Base-by-base conservation (phyloP, 495 filamentous ascomycete genomes). In the Paragyromitra xinjiangensis region DNA sequence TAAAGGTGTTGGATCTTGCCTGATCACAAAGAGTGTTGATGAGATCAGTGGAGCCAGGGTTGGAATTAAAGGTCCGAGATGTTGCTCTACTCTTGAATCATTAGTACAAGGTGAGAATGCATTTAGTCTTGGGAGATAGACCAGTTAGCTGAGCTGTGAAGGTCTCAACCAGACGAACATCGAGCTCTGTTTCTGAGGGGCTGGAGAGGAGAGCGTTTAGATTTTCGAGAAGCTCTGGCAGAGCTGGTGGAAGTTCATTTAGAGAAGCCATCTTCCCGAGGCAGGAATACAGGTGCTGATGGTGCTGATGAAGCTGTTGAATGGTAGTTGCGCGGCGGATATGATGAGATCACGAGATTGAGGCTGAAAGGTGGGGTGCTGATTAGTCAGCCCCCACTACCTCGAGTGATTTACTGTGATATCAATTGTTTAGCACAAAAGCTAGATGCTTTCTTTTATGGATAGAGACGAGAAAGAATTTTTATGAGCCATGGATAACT, bases 111-210 rank as follows among this genome's bases (percentile, higher is more conserved):
- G 45, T 26, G 22, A 22, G 58, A 42, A 56, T 61, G 48, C 39
- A 24, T 34, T 22, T 11, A n/a, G 26, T 29, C 5, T 5, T 16
- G 29, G 12, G 37, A 55, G 58, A 68, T 65, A 19, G 39, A 81
- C 79, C 73, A 34, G 69, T 59, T 5, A 81, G 73, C 24, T 81
- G 67, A 22, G 64, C 73, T 0, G 79, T 74, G 63, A 78, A 81
- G 37, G 80, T 74, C 34, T 81, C 79, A 5, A 81, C 68, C 11
- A 81, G 69, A 22, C 29, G 73, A 16, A 45, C 68, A 42, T 81
- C 69, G 22, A 81, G 78, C 24, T 70, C 67, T 14, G 48, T 71
- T 53, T 65, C 55, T 7, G 51, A 55, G 6, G 77, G 75, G 24
- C 62, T 67, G 1, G 51, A 72, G 39, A 79, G 75, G 22, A 79